Evolutionary conservation across 2,329 filamentous ascomycete genomes (phyloP), one percentile per base, ranked within the genome.

Genomic region (Diaporthe helianthi): DNA sequence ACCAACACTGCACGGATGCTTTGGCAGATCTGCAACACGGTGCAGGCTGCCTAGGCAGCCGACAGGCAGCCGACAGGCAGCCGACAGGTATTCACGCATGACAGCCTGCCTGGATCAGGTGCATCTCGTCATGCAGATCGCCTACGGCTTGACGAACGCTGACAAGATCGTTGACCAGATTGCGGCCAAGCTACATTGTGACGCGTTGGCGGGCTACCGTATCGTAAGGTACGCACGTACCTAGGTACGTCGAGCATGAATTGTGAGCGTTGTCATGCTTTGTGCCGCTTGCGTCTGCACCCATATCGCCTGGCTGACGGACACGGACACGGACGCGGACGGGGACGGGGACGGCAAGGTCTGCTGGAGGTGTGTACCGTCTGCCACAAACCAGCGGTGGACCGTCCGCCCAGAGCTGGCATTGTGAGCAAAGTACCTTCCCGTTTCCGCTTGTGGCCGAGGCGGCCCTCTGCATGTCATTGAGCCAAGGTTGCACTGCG

Each of bases 391-490:
- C 69, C 38, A 65, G 67, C 61, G 67, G 69, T 71, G 67, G 69
- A 66, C 61, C 49, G 44, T 58, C 41, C 31, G 31, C 58, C 33
- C 55, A 33, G 33, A 29, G 31, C 55, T 38, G 55, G 24, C 22
- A 31, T 22, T 33, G 44, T 47, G 53, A 17, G 41, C 24, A 61
- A 51, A 41, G 60, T 65, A 64, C 52, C 61, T 63, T 69, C 65
- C 55, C 63, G 41, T 47, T 66, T 58, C 47, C 54, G 49, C 58
- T 38, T 60, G 58, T 69, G 69, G 61, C 69, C 47, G 66, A 64
- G 49, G 60, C 67, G 67, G 61, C 36, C 38, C 33, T 58, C 69
- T 71, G 69, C 67, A 71, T 64, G 69, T 71, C 67, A 69, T 65
- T 64, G 60, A 67, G 52, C 33, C 55, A 64, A 60, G 69, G 69